These are phyloP conservation scores for Linderina pennispora DNA, from an alignment of 192 early-diverging fungal species.

Conservation along the genomic window DNA sequence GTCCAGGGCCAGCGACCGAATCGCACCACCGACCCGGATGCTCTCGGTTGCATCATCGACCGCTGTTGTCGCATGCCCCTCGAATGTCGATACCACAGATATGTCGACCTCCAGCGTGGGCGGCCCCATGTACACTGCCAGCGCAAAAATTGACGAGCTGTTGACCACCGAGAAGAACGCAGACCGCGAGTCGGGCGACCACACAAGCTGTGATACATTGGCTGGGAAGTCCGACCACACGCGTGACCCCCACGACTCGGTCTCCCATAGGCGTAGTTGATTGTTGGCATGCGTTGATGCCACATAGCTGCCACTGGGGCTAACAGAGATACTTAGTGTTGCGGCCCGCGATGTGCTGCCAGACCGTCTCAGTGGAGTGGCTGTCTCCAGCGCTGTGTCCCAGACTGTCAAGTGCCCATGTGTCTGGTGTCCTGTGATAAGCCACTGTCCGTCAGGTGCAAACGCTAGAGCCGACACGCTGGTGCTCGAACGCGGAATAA, in stretches of 20 bases:
- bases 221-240: slow-evolving; percentile 40
- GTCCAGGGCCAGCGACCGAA: slow-evolving; percentile 37
- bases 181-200: slow-evolving; percentile 45
- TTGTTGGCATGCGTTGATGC: slow-evolving; percentile 36
- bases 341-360: slow-evolving; percentile 23
- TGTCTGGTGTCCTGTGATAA: slow-evolving; percentile 29
- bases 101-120: slow-evolving; percentile 40
- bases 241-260: slow-evolving; percentile 30
- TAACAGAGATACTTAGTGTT: slow-evolving; percentile 20
- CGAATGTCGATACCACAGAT: slow-evolving; percentile 19
- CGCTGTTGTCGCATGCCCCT: slow-evolving; percentile 19
- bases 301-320: slow-evolving; percentile 31
- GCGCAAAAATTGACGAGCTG: slow-evolving; percentile 26
- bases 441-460: slow-evolving; percentile 41
- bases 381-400: slow-evolving; percentile 41
- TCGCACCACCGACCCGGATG: slow-evolving; percentile 36
- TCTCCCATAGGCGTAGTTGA: slow-evolving; percentile 48
- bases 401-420: slow-evolving; percentile 39
- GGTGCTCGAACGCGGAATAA: slow-evolving; percentile 11
- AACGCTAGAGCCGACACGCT: slow-evolving; percentile 42
- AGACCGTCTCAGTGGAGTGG: slow-evolving; percentile 36
- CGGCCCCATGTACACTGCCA: slow-evolving; percentile 28
- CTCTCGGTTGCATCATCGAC: slow-evolving; percentile 9
- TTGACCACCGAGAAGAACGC: slow-evolving; percentile 27
- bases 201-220: slow-evolving; percentile 18